These are phyloP conservation scores for Dendrobium officinale DNA, from an alignment of 106 monocot genomes.

Conservation along the genomic window DNA sequence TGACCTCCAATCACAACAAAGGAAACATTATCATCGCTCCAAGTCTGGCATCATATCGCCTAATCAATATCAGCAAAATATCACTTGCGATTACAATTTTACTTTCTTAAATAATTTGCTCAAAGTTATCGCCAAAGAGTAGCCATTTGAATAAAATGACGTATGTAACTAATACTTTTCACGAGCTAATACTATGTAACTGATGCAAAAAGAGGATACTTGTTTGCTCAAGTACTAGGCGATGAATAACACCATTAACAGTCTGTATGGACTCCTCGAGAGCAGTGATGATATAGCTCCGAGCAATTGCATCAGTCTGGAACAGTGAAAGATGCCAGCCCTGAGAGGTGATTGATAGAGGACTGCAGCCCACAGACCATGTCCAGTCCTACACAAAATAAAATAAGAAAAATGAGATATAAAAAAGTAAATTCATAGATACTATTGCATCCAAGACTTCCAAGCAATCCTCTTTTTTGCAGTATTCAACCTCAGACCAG, in stretches of 20 bases:
- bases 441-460: neutral
- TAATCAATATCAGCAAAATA: neutral
- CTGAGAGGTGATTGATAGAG: conserved; percentile 79
- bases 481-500: neutral
- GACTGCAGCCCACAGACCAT: conserved; percentile 96
- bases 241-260: conserved; percentile 77
- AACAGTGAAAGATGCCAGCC: conserved; percentile 80
- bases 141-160: neutral
- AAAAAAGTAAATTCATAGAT: neutral
- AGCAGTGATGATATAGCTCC: conserved; percentile 83
- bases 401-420: neutral
- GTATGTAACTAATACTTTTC: neutral
- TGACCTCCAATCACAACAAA: neutral
- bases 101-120: neutral
- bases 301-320: conserved; percentile 76
- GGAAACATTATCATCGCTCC: neutral
- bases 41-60: neutral
- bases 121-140: neutral
- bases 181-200: neutral
- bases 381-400: conserved; percentile 67
- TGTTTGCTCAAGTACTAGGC: conserved; percentile 67
- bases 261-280: conserved; percentile 85
- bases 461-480: neutral
- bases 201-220: conserved; percentile 61
- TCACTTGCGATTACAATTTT: neutral